These are phyloP conservation scores for Monilinia fructicola DNA, from an alignment of 2,329 filamentous ascomycete genomes.

Conservation along the genomic window DNA sequence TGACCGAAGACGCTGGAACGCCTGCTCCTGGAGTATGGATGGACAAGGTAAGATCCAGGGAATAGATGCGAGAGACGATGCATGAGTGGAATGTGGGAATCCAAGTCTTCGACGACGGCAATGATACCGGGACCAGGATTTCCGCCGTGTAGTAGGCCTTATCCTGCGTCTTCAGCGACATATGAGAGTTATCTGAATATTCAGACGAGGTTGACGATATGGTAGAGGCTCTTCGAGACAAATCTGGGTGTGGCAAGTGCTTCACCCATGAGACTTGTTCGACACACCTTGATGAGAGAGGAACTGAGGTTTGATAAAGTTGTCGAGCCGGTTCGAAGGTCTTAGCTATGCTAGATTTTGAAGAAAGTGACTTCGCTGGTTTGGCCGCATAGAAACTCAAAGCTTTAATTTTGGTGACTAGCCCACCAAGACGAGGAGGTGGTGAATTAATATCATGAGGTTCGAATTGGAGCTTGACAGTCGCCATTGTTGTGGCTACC, in stretches of 20 bases:
- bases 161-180: slow-evolving; percentile 18
- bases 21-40: slow-evolving; percentile 50
- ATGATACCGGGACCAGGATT: slow-evolving; percentile 62
- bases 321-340: slow-evolving; percentile 34
- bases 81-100: slow-evolving; percentile 70
- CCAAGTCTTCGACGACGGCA: slow-evolving; percentile 61
- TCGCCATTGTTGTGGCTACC: slow-evolving; percentile 36
- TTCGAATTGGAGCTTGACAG: slow-evolving; percentile 39
- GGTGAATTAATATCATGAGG: slow-evolving; percentile 33
- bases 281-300: slow-evolving; percentile 39
- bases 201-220: slow-evolving; percentile 36
- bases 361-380: slow-evolving; percentile 31
- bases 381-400: slow-evolving; percentile 35
- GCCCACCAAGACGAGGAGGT: slow-evolving; percentile 38
- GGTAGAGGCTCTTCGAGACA: slow-evolving; percentile 34
- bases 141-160: slow-evolving; percentile 54
- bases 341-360: slow-evolving; percentile 26
- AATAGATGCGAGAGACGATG: slow-evolving; percentile 62
- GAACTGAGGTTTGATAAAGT: slow-evolving; percentile 33
- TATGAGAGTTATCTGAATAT: slow-evolving; percentile 28
- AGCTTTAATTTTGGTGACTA: slow-evolving; percentile 38
- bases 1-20: slow-evolving; percentile 41
- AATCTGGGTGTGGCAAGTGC: slow-evolving; percentile 31
- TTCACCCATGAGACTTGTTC: slow-evolving; percentile 39
- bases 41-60: slow-evolving; percentile 57